Evolutionary conservation across 495 filamentous ascomycete species (phyloP), one percentile per base, ranked within the genome.

Genomic region (Rusavskia elegans): DNA sequence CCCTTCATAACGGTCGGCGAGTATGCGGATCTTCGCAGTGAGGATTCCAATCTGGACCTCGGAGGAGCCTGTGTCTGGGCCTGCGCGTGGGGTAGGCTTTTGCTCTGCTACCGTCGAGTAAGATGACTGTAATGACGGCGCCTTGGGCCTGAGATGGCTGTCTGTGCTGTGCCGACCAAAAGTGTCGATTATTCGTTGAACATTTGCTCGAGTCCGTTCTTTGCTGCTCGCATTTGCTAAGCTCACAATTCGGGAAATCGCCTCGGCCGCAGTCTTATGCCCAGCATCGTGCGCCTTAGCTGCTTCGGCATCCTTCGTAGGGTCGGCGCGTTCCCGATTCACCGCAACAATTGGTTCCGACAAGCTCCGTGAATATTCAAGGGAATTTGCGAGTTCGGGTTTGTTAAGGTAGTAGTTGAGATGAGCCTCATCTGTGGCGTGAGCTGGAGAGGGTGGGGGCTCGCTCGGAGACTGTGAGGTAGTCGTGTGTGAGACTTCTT

Each of bases 21-120:
- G 65, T 41, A 85, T 83, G 50, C 85, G 68, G 60, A 99, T 99
- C 73, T 96, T 96, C 45, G 86, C 77, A 9, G 92, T 99, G 63
- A 99, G 67, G 57, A 99, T 92, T n/a, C 88, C 89, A 56, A 89
- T 87, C 72, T 99, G 92, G 44, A 99, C 92, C 67, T 99, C 92
- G 19, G 84, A 82, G 51, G 84, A 90, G 3, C 92, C 92, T 10
- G 89, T 96, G 65, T 99, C 92, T 0, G 80, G 83, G 0, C 92
- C 92, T 13, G 83, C 82, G 6, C 92, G 82, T 17, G 80, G 78
- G 0, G 77, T 83, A 55, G 14, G 57, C 60, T 37, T 55, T 59
- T 29, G 61, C 55, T 48, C 65, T 52, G 46, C 57, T 41, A 32
- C 64, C 51, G 50, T 52, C n/a, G 50, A 52, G 30, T 48, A 45